These are phyloP conservation scores for Teratosphaeria nubilosa DNA, from an alignment of 2,329 filamentous ascomycete genomes.

Conservation along the genomic window DNA sequence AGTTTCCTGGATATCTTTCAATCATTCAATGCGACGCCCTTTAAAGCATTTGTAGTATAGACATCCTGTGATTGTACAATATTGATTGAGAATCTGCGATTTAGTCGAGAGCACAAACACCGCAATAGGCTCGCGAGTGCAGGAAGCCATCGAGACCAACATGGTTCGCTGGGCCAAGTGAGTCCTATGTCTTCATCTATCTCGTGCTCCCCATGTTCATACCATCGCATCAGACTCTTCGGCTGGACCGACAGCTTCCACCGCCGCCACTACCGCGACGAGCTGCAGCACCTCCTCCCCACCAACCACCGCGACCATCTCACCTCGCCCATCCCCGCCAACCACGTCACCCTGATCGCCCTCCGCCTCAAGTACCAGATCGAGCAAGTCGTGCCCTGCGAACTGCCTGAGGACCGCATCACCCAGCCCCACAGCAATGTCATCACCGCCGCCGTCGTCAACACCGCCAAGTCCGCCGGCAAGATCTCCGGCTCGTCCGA, in stretches of 20 bases:
- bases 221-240: conserved; percentile 8
- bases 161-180: conserved; percentile 14
- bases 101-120: not conserved
- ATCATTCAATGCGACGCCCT: not conserved
- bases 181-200: not conserved
- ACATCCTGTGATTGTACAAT: not conserved
- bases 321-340: conserved; percentile 59
- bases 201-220: not conserved
- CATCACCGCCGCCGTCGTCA: conserved; percentile 69
- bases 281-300: conserved; percentile 48
- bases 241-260: conserved; percentile 26
- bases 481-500: conserved; percentile 20
- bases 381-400: conserved; percentile 80
- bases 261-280: conserved; percentile 28
- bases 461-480: conserved; percentile 73
- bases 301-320: conserved; percentile 46
- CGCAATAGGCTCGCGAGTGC: conserved; percentile 3
- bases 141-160: conserved; percentile 1
- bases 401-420: conserved; percentile 66
- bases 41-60: no score
- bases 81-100: no score
- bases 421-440: conserved; percentile 74
- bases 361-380: conserved; percentile 84
- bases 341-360: conserved; percentile 79
- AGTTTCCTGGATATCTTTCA: not conserved